Base-by-base conservation (phyloP, 805 yeast genomes). In the Cyberlindnera amylophila region DNA sequence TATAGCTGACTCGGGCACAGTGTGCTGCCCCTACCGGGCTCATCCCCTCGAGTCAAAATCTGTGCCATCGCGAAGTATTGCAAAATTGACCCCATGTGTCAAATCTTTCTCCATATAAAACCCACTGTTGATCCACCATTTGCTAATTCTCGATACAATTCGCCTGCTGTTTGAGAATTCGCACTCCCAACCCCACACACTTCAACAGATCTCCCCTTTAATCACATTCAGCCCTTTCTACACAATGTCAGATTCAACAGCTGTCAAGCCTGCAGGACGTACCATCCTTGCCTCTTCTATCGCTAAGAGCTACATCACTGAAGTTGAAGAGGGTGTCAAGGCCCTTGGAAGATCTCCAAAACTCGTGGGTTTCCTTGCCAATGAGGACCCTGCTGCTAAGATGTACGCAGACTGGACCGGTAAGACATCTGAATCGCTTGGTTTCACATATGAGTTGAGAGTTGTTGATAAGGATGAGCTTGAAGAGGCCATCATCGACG, bases 381-480 rank as follows among this genome's bases (percentile, higher is more conserved):
- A 93, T 62, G 71, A 74, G 13, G 99, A 93, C 55, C 98, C 97
- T 2, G 96, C 98, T 11, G 98, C 96, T 6, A 75, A 76, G 57
- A 85, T 85, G 85, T 93, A 93, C 62, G 98, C 99, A 36, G 81
- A 80, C 38, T 93, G 97, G 96, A 91, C 99, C 0, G 86, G 84
- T 23, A 90, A 88, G 60, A 91, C 98, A 1, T 79, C 93, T 52
- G 83, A 79, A 57, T 81, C 86, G 16, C 66, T 89, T 44, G 99
- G 99, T 0, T 89, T 93, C 66, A 68, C 76, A 28, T 93, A 87
- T 62, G 91, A 89, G 60, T 67, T 93, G 50, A 75, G 79, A 54
- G 81, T 84, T 15, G 70, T 69, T 15, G 77, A 75, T 52, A 88
- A 86, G 60, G 96, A 93, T 52, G 83, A 81, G 27, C 71, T 93